Evolutionary conservation across 2,329 filamentous ascomycete species (phyloP).

Genomic region (Mariannaea elegans): DNA sequence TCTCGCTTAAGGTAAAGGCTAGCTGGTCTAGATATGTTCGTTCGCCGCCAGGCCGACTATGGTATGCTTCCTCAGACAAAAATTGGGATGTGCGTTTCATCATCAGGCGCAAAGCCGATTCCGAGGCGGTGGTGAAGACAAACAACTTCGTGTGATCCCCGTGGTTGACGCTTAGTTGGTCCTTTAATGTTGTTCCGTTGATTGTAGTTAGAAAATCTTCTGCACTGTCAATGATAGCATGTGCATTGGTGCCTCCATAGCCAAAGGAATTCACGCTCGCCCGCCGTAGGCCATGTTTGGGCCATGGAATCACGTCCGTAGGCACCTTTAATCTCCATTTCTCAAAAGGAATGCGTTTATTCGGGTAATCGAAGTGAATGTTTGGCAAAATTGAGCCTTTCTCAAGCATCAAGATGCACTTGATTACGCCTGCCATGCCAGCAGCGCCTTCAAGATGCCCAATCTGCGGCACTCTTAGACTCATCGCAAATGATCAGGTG

Average conservation of each 20-base stretch:
- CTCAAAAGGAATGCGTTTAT: background rate
- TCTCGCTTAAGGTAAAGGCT: too few relatives aligned
- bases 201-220: background rate
- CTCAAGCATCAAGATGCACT: conserved; percentile 21
- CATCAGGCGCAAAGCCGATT: too few relatives aligned
- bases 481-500: conserved; percentile 30
- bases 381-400: background rate
- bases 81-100: background rate
- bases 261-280: background rate
- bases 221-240: background rate
- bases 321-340: background rate
- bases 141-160: background rate
- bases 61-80: background rate
- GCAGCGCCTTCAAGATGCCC: conserved; percentile 26
- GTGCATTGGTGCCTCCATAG: background rate
- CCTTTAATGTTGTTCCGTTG: too few relatives aligned
- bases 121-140: background rate
- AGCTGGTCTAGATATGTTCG: too few relatives aligned
- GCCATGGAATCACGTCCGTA: too few relatives aligned
- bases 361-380: background rate
- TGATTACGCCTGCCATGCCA: conserved; percentile 22
- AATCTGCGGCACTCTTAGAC: conserved; percentile 10
- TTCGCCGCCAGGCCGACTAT: background rate
- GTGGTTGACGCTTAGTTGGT: background rate
- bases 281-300: too few relatives aligned